These are phyloP conservation scores for Bipolaris gigantea DNA, from an alignment of 2,329 filamentous ascomycete species.

Conservation along the genomic window DNA sequence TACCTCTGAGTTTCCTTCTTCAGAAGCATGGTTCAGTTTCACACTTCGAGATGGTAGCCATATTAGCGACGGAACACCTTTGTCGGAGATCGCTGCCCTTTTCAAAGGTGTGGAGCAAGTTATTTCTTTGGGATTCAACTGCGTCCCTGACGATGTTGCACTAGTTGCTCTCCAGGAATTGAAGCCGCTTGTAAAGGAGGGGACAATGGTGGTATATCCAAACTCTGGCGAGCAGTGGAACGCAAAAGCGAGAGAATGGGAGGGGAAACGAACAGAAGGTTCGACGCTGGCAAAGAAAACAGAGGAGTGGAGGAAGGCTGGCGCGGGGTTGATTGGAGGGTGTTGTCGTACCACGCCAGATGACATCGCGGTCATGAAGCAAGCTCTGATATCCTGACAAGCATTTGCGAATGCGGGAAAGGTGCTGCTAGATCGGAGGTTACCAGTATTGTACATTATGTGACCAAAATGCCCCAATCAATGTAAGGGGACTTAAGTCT, in stretches of 20 bases:
- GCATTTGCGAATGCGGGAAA: background rate
- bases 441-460: background rate
- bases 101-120: conserved; percentile 39
- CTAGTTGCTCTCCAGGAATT: conserved; percentile 40
- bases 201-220: conserved; percentile 47
- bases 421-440: background rate
- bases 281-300: conserved; percentile 32
- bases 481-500: background rate
- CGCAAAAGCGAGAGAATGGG: conserved; percentile 45
- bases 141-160: conserved; percentile 44
- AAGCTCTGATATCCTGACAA: conserved; percentile 21
- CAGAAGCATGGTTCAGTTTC: conserved; percentile 48
- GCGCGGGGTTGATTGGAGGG: conserved; percentile 51
- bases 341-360: conserved; percentile 52
- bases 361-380: conserved; percentile 44
- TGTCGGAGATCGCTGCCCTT: conserved; percentile 37
- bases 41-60: conserved; percentile 43
- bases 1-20: conserved; percentile 40
- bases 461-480: background rate
- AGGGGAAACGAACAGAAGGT: conserved; percentile 30
- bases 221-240: conserved; percentile 54
- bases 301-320: conserved; percentile 39
- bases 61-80: conserved; percentile 49
- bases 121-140: conserved; percentile 52
- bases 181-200: conserved; percentile 31